A percentile compares a stretch with the other conserved stretches of the same genome.
These are phyloP conservation scores for Dryas drummondii DNA, from an alignment of 306 rosid species.

Conservation along the genomic window DNA sequence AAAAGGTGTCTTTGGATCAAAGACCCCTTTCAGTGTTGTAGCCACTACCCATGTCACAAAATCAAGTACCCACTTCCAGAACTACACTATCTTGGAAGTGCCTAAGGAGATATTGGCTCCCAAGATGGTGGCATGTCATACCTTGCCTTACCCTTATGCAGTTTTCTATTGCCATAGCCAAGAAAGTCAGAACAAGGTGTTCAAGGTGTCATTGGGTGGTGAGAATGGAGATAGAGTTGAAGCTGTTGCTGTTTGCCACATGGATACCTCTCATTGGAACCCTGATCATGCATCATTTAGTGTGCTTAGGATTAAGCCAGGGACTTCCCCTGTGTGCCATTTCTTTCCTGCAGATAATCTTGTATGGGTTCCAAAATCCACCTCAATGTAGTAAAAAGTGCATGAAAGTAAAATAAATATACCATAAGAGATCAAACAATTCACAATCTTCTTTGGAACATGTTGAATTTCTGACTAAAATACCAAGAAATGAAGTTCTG, in stretches of 20 bases:
- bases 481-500: no score
- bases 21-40: slow-evolving; percentile 27
- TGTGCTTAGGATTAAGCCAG: slow-evolving; percentile 52
- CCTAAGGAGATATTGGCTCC: slow-evolving; percentile 47
- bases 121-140: slow-evolving; percentile 79
- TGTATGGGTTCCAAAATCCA: slow-evolving; percentile 48
- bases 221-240: slow-evolving; percentile 64
- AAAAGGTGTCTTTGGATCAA: slow-evolving; percentile 33
- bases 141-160: slow-evolving; percentile 77
- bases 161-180: slow-evolving; percentile 70
- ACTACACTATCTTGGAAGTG: slow-evolving; percentile 51
- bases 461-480: neutral
- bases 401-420: neutral
- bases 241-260: slow-evolving; percentile 69
- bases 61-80: slow-evolving; percentile 55
- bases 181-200: slow-evolving; percentile 46
- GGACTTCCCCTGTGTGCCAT: slow-evolving; percentile 71
- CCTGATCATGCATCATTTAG: slow-evolving; percentile 58
- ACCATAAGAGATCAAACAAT: neutral
- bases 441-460: neutral
- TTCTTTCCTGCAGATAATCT: slow-evolving; percentile 76
- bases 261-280: slow-evolving; percentile 78
- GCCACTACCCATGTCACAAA: slow-evolving; percentile 48
- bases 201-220: slow-evolving; percentile 42
- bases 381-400: neutral